These are phyloP conservation scores for Eucalyptus erythrocorys DNA, from an alignment of 345 rosid species.

Conservation along the genomic window DNA sequence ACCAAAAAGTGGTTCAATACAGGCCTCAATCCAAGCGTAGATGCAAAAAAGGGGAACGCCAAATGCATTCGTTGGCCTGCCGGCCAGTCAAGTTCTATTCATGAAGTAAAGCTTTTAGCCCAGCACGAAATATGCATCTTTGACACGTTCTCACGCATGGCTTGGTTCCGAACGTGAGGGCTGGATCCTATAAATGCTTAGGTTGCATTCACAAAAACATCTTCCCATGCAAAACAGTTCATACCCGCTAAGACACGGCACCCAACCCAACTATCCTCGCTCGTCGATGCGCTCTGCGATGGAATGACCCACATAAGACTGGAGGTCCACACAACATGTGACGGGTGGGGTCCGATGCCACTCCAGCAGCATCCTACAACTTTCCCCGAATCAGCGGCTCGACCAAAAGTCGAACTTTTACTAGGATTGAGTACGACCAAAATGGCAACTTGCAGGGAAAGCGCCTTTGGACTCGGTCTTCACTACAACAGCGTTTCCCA, in stretches of 20 bases:
- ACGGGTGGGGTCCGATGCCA: background rate
- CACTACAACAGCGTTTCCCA: background rate
- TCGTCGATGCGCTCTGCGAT: background rate
- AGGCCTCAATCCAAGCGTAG: background rate
- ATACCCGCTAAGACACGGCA: background rate
- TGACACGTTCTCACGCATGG: background rate
- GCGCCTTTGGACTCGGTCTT: background rate
- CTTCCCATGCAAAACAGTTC: background rate
- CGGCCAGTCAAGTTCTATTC: background rate
- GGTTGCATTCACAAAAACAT: background rate
- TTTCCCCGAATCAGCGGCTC: background rate
- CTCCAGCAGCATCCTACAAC: background rate
- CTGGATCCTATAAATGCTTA: background rate
- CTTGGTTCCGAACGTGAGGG: background rate
- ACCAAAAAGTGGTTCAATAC: background rate
- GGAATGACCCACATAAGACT: background rate
- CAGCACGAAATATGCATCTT: background rate
- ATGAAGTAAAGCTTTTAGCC: background rate
- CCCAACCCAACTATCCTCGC: background rate
- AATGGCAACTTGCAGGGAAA: background rate
- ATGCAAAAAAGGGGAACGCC: background rate
- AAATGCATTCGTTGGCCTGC: background rate
- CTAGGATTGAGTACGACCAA: background rate
- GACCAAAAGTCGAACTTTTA: background rate
- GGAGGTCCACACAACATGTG: background rate